Evolutionary conservation across 2,329 filamentous ascomycete species (phyloP).

Genomic region (Colletotrichum tropicicola): DNA sequence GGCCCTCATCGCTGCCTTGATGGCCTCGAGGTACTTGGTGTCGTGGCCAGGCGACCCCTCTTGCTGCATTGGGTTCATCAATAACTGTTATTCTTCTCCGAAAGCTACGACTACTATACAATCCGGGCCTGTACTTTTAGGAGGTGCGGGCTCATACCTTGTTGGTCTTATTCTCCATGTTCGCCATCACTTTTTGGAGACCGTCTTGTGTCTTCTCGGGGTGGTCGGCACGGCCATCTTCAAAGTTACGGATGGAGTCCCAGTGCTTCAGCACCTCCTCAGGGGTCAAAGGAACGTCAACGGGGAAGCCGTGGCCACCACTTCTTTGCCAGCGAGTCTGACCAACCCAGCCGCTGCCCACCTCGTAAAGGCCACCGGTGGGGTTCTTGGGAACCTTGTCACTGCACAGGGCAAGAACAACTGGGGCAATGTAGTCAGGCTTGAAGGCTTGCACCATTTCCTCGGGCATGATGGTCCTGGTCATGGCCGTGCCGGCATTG

Average conservation of each 20-base stretch:
- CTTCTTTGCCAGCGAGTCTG: conserved; percentile 94
- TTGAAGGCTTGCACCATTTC: conserved; percentile 99
- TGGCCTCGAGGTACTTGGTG: conserved; percentile 74
- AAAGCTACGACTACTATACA: conserved; percentile 35
- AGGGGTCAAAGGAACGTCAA: conserved; percentile 83
- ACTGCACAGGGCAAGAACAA: conserved; percentile 84
- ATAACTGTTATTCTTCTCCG: conserved; percentile 29
- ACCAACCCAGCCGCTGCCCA: conserved; percentile 92
- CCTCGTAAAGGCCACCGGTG: conserved; percentile 91
- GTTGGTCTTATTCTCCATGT: conserved; percentile 80
- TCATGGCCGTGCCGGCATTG: conserved; percentile 97
- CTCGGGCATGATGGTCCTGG: conserved; percentile 90
- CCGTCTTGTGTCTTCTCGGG: conserved; percentile 82
- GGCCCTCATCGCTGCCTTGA: conserved; percentile 77
- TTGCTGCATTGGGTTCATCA: conserved; percentile 33
- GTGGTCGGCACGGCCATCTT: conserved; percentile 87
- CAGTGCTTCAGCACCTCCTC: conserved; percentile 83
- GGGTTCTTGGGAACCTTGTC: conserved; percentile 87
- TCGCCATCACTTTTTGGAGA: conserved; percentile 79
- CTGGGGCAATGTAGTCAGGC: conserved; percentile 95
- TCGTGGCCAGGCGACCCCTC: conserved; percentile 25
- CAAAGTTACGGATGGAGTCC: conserved; percentile 85
- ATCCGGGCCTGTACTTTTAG: background rate
- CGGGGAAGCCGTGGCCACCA: conserved; percentile 89
- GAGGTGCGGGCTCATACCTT: conserved; percentile 59